Base-by-base conservation (phyloP, 73 alveolate species). In the Stentor roeselii region DNA sequence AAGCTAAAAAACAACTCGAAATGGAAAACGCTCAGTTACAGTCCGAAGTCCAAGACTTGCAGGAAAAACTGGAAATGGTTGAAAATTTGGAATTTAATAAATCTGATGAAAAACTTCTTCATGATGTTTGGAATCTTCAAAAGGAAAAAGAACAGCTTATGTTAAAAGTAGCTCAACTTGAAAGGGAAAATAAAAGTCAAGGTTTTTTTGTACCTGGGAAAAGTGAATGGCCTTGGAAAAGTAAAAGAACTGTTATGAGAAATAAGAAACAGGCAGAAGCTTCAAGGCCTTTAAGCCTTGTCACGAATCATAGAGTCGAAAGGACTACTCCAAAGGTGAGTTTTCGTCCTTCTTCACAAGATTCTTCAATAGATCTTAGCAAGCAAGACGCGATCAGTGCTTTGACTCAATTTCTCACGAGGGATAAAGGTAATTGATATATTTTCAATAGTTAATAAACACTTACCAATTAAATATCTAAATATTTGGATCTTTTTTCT, bases 211-310 rank as follows among this genome's bases (percentile, higher is more conserved):
- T 11, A 40, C 27, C 34, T 30, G 34, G 41, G 21, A 67, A 67
- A 67, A 34, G 80, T 67, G 80, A 67, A 2, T 67, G 80, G 80
- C 42, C 15, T 67, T 67, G 80, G 37, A 67, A 67, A 32, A 21
- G 41, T 32, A 67, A 67, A 67, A 67, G 80, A 40, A 67, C 80
- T 30, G 80, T 67, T 0, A 15, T 67, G 2, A 67, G 80, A 67
- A 40, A 34, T 67, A 21, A 40, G 11, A 67, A 67, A 67, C 37
- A 67, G 37, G 34, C 2, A n/a, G 80, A 67, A 27, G 11, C 80
- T 67, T 36, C 80, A 21, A 67, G 34, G 41, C 80, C 80, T 67
- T 32, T 32, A 67, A 30, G 21, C 11, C 27, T 67, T 15, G n/a
- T 67, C 14, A 34, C 41, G 2, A 27, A 14, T 67, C 42, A 67